Percentiles rank a stretch among this genome's conserved stretches.
These are phyloP conservation scores for Ascochyta rabiei DNA, from an alignment of 2,329 filamentous ascomycete genomes.

Conservation along the genomic window DNA sequence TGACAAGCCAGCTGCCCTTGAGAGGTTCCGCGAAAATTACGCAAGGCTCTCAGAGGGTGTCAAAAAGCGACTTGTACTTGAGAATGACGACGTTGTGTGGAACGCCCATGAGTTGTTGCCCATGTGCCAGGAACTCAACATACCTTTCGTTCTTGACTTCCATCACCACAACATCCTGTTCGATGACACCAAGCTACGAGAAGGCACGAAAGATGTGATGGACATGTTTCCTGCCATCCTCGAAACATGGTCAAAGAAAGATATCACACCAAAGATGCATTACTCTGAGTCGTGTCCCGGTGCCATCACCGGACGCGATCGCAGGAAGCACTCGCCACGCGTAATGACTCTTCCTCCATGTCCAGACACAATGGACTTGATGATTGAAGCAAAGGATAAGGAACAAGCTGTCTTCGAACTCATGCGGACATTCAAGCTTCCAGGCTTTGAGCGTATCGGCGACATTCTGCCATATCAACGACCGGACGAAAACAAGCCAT, in stretches of 20 bases:
- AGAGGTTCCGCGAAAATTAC: constrained; percentile 80
- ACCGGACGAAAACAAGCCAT: constrained; percentile 71
- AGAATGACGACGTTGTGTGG: constrained; percentile 95
- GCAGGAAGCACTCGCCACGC: constrained; percentile 83
- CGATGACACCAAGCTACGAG: constrained; percentile 72
- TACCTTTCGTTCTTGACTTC: constrained; percentile 88
- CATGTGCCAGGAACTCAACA: constrained; percentile 90
- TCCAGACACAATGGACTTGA: constrained; percentile 84
- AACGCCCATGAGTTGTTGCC: constrained; percentile 90
- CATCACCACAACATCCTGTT: constrained; percentile 97
- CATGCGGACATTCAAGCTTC: constrained; percentile 85
- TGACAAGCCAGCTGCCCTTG: constrained; percentile 78
- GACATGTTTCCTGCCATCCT: constrained; percentile 76
- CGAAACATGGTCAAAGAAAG: constrained; percentile 82
- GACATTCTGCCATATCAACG: constrained; percentile 79
- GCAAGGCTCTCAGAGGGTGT: constrained; percentile 68
- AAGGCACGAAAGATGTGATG: constrained; percentile 84
- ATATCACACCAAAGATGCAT: constrained; percentile 94
- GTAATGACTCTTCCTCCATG: constrained; percentile 84
- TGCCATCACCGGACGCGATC: constrained; percentile 78
- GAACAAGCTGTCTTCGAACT: constrained; percentile 95
- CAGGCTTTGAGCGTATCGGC: constrained; percentile 76
- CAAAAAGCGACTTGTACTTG: constrained; percentile 82
- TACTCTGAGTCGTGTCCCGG: constrained; percentile 81
- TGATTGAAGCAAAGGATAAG: constrained; percentile 99